Evolutionary conservation across 805 yeast genomes (phyloP).

Genomic region (Zygosaccharomyces lentus): DNA sequence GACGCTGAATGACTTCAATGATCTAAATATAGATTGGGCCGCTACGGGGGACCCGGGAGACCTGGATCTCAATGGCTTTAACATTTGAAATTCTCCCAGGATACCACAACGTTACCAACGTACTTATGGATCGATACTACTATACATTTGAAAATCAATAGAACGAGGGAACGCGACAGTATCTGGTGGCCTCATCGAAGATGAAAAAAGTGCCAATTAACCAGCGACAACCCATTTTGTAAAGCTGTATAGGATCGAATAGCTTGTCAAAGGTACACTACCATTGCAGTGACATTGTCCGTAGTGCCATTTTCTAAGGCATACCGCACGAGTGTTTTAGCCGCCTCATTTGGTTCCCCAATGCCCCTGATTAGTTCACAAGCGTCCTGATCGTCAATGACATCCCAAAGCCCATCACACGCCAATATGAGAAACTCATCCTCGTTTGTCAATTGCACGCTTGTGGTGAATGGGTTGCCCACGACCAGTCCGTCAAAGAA

Average conservation of each 20-base stretch:
- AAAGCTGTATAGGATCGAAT: not conserved
- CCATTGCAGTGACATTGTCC: slow-evolving; percentile 93
- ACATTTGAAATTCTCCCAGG: slow-evolving; percentile 13
- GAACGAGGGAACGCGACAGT: not conserved
- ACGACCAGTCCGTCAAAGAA: slow-evolving; percentile 85
- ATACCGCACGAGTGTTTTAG: slow-evolving; percentile 58
- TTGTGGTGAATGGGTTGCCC: slow-evolving; percentile 89
- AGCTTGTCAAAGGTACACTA: slow-evolving; percentile 42
- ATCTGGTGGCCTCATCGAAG: not conserved
- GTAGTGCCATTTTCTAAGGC: slow-evolving; percentile 80
- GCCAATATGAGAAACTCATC: slow-evolving; percentile 86
- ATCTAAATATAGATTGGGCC: slow-evolving; percentile 35
- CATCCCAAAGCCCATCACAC: slow-evolving; percentile 98
- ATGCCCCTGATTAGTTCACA: slow-evolving; percentile 60
- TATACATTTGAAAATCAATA: slow-evolving; percentile 4
- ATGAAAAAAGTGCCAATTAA: slow-evolving; percentile 2
- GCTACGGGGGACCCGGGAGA: slow-evolving; percentile 29
- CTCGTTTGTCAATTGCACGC: slow-evolving; percentile 58
- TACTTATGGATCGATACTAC: slow-evolving; percentile 1
- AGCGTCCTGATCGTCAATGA: slow-evolving; percentile 78
- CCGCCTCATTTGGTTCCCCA: slow-evolving; percentile 59
- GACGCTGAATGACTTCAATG: slow-evolving; percentile 36
- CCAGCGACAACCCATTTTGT: not conserved
- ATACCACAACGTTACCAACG: not conserved
- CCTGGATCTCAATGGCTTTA: slow-evolving; percentile 28